Evolutionary conservation across 768 basidiomycete genomes (phyloP), one percentile per base, ranked within the genome.

Genomic region (Lactifluus hygrophoroides): DNA sequence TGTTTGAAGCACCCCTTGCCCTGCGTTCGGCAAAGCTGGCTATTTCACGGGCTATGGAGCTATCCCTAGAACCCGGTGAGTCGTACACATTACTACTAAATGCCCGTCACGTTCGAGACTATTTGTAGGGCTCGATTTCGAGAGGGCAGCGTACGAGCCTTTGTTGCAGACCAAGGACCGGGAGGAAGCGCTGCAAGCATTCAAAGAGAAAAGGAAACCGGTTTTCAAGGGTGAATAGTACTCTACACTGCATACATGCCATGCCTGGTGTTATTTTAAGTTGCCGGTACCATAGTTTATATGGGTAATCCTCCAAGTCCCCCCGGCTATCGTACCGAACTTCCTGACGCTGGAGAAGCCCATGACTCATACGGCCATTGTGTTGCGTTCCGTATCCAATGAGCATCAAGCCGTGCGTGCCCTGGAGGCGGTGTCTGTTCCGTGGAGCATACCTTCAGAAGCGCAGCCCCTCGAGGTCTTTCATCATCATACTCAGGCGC

Each of bases 1-100:
- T 16, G 40, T 45, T 7, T 54, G 35, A 56, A 93, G 92, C 93
- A 27, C 93, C 93, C 17, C 70, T 95, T 23, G 90, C 93, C 3
- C 76, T 94, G 38, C 78, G 84, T n/a, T 90, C 91, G 7, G 91
- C 93, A 5, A 95, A 95, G 67, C 81, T 83, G 64, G 88, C 90
- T 9, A 85, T 94, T 49, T 86, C 87, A 14, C 80, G 86, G 25
- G 88, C 91, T 19, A 76, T 79, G n/a, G 86, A 91, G 65, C 75
- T 93, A 14, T 74, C 86, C 3, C 73, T 94, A 7, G 91, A 94
- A 71, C 79, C 84, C 57, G 90, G 89, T 81, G 60, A 60, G 69
- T 57, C n/a, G 10, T 6, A 5, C 13, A 3, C 38, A 16, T 38
- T n/a, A n/a, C n/a, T 9, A 44, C 17, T 13, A 40, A 11, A 9